Evolutionary conservation across 1,284 basidiomycete genomes (phyloP).

Genomic region (Irpex rosettiformis): DNA sequence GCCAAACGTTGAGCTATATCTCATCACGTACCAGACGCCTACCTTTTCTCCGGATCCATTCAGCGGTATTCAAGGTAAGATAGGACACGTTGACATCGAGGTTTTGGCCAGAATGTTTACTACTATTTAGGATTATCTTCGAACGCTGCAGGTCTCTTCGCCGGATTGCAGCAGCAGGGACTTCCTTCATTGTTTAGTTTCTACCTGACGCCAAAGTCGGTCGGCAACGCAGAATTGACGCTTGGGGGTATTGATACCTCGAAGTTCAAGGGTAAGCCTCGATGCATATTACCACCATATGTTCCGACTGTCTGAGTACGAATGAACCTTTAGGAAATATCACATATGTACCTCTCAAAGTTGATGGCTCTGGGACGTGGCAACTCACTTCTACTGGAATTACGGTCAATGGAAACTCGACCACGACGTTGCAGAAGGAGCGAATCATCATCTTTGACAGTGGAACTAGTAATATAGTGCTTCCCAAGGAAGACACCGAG

Average conservation of each 20-base stretch:
- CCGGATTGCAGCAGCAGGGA: slow-evolving; percentile 41
- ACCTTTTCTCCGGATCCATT: slow-evolving; percentile 51
- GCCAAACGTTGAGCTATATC: slow-evolving; percentile 36
- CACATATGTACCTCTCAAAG: slow-evolving; percentile 4
- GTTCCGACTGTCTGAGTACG: background rate
- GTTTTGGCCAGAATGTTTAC: slow-evolving; percentile 1
- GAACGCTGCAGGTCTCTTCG: slow-evolving; percentile 45
- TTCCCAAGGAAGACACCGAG: slow-evolving; percentile 44
- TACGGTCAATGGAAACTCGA: slow-evolving; percentile 51
- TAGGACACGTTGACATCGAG: slow-evolving; percentile 13
- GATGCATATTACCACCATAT: background rate
- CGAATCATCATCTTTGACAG: slow-evolving; percentile 53
- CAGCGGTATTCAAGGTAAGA: slow-evolving; percentile 46
- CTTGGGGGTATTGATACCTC: slow-evolving; percentile 49
- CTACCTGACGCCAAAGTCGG: slow-evolving; percentile 44
- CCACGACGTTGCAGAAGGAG: slow-evolving; percentile 33
- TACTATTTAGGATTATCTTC: slow-evolving; percentile 40
- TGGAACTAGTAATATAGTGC: slow-evolving; percentile 53
- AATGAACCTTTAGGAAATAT: slow-evolving; percentile 2
- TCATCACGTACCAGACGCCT: slow-evolving; percentile 48
- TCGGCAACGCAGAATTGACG: slow-evolving; percentile 51
- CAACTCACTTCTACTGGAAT: slow-evolving; percentile 42
- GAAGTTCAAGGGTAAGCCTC: slow-evolving; percentile 44
- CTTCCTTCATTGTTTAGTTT: slow-evolving; percentile 51
- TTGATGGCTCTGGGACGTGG: slow-evolving; percentile 38